A percentile compares a stretch with the other conserved stretches of the same genome.
These are phyloP conservation scores for Lagenaria siceraria DNA, from an alignment of 306 rosid species.

Conservation along the genomic window DNA sequence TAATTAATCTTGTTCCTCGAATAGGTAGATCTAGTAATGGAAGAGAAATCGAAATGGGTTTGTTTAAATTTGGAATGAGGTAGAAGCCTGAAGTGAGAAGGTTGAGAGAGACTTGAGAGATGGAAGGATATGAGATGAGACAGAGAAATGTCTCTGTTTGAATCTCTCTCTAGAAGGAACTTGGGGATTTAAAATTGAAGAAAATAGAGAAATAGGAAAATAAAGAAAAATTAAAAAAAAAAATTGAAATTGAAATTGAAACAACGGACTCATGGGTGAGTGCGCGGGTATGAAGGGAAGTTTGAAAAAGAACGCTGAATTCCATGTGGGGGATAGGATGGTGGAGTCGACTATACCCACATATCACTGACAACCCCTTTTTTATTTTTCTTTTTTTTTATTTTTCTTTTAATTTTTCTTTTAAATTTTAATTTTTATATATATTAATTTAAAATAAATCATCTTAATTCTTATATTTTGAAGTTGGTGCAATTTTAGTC, in stretches of 20 bases:
- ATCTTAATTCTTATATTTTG: too few species aligned
- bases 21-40: background rate
- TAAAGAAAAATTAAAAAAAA: background rate
- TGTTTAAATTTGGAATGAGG: background rate
- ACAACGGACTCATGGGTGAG: conserved; percentile 35
- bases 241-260: conserved; percentile 4
- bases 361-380: conserved; percentile 15
- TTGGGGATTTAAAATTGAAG: background rate
- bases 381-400: background rate
- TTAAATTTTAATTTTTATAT: too few species aligned
- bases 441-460: too few species aligned
- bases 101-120: background rate
- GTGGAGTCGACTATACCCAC: conserved; percentile 20
- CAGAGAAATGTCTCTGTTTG: background rate
- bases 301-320: conserved; percentile 89
- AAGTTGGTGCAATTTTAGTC: too few species aligned
- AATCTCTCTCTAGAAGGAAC: background rate
- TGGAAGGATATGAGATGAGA: background rate
- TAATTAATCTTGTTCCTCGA: conserved; percentile 1
- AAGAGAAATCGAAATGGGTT: background rate
- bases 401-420: too few species aligned
- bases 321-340: conserved; percentile 36
- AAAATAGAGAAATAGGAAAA: background rate
- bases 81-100: background rate
- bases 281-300: conserved; percentile 86